Evolutionary conservation across 345 rosid species (phyloP).

Genomic region (Aquilaria yunnanensis): DNA sequence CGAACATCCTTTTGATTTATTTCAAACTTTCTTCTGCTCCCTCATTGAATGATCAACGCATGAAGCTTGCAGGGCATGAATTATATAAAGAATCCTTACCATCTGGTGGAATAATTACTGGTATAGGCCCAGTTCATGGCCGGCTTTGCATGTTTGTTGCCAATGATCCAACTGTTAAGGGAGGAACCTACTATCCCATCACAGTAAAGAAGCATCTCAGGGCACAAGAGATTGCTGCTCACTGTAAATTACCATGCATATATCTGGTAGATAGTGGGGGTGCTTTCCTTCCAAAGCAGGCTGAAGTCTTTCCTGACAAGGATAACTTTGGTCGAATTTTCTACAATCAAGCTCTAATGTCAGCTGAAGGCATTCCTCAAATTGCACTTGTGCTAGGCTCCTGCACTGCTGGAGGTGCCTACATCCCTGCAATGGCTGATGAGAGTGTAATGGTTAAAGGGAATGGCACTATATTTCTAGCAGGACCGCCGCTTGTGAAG

Average conservation of each 20-base stretch:
- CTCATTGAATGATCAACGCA: conserved; percentile 34
- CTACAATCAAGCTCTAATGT: conserved; percentile 90
- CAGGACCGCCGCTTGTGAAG: conserved; percentile 97
- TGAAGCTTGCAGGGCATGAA: conserved; percentile 96
- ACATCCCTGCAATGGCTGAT: conserved; percentile 99
- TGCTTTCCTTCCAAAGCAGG: conserved; percentile 94
- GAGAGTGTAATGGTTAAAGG: conserved; percentile 99
- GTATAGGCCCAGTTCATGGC: conserved; percentile 91
- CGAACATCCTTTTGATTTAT: too few species aligned
- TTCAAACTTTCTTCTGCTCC: conserved; percentile 8
- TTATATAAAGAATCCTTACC: conserved; percentile 76
- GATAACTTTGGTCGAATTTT: conserved; percentile 94
- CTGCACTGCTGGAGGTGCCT: conserved; percentile 97
- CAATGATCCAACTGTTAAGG: conserved; percentile 95
- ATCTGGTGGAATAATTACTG: conserved; percentile 84
- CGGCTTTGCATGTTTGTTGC: conserved; percentile 93
- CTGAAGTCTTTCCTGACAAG: conserved; percentile 94
- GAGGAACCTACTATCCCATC: conserved; percentile 94
- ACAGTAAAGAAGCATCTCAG: conserved; percentile 95
- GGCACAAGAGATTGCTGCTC: conserved; percentile 94
- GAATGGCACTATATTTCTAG: conserved; percentile 92
- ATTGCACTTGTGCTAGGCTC: conserved; percentile 92
- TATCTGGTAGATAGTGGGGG: conserved; percentile 98
- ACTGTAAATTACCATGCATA: conserved; percentile 77
- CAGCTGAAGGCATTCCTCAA: conserved; percentile 90